Conservation (phyloP, 495 filamentous ascomycete species). For the Xylaria acuta region DNA sequence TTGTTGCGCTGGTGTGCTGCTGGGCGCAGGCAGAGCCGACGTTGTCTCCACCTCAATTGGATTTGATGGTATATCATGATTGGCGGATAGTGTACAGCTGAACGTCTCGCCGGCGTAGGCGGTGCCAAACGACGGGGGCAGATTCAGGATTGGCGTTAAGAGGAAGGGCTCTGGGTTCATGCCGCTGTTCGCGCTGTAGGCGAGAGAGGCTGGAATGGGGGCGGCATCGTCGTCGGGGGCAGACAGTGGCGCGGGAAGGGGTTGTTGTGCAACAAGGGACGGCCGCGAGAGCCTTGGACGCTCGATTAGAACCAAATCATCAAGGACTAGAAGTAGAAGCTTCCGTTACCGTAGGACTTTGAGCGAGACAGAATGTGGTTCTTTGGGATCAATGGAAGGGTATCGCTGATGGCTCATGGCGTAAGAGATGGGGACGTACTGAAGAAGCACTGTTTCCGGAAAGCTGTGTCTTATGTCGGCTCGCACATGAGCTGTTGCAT, state of each 20-base stretch:
- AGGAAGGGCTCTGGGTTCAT: conserved; percentile 55
- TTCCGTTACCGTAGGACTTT: conserved; percentile 72
- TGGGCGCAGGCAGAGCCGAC: conserved; percentile 8
- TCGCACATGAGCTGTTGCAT: conserved; percentile 23
- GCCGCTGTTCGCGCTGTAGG: conserved; percentile 44
- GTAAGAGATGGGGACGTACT: conserved; percentile 12
- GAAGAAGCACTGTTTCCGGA: conserved; percentile 7
- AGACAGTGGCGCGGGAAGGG: conserved; percentile 41
- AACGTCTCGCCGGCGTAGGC: conserved; percentile 97
- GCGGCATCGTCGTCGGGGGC: conserved; percentile 25
- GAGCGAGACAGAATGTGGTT: conserved; percentile 83
- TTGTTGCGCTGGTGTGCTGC: conserved; percentile 19
- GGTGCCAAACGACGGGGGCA: conserved; percentile 89
- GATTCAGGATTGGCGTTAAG: conserved; percentile 70
- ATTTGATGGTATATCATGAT: conserved; percentile 72
- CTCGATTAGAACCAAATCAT: conserved; percentile 26
- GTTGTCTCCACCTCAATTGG: conserved; percentile 27
- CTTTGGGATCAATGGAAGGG: conserved; percentile 67
- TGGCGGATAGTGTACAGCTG: conserved; percentile 90
- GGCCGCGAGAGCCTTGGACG: conserved; percentile 53
- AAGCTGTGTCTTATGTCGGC: neutral
- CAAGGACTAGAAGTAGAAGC: neutral
- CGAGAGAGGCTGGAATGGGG: conserved; percentile 53
- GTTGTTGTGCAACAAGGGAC: conserved; percentile 60
- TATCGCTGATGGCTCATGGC: conserved; percentile 59